These are phyloP conservation scores for Graphilbum fragrans DNA, from an alignment of 2,329 filamentous ascomycete genomes.

Conservation along the genomic window DNA sequence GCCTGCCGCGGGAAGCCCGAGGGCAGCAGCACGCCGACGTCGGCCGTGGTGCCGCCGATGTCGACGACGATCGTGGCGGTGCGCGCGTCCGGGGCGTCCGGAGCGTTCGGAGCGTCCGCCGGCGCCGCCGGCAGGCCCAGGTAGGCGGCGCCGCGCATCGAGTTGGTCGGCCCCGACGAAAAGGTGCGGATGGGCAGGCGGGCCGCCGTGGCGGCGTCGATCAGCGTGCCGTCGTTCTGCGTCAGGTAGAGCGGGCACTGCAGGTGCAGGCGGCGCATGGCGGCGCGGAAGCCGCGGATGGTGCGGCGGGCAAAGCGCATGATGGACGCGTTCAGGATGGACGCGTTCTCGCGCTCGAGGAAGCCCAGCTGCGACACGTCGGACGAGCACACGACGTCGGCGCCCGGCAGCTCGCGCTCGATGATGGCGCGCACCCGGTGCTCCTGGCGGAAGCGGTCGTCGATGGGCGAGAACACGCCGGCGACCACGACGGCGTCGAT, in stretches of 20 bases:
- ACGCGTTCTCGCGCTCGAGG: constrained; percentile 52
- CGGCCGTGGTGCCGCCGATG: constrained; percentile 41
- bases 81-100: background rate
- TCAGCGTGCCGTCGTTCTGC: constrained; percentile 51
- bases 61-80: constrained; percentile 29
- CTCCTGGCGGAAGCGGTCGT: constrained; percentile 39
- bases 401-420: constrained; percentile 27
- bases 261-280: constrained; percentile 35
- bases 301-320: constrained; percentile 43
- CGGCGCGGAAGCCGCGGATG: constrained; percentile 40
- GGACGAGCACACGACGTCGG: constrained; percentile 36
- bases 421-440: constrained; percentile 34
- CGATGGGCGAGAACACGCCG: constrained; percentile 46
- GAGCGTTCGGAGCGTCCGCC: too few relatives aligned
- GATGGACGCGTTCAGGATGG: constrained; percentile 52
- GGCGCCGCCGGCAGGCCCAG: too few relatives aligned
- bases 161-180: constrained; percentile 18
- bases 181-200: constrained; percentile 39
- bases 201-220: constrained; percentile 39
- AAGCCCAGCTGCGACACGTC: constrained; percentile 37
- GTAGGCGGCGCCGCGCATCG: constrained; percentile 36
- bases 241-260: constrained; percentile 46
- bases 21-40: constrained; percentile 34
- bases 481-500: constrained; percentile 36
- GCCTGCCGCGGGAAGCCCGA: constrained; percentile 35